Conservation (phyloP, 164 flowering plant genomes). For the Akebia trifoliata region DNA sequence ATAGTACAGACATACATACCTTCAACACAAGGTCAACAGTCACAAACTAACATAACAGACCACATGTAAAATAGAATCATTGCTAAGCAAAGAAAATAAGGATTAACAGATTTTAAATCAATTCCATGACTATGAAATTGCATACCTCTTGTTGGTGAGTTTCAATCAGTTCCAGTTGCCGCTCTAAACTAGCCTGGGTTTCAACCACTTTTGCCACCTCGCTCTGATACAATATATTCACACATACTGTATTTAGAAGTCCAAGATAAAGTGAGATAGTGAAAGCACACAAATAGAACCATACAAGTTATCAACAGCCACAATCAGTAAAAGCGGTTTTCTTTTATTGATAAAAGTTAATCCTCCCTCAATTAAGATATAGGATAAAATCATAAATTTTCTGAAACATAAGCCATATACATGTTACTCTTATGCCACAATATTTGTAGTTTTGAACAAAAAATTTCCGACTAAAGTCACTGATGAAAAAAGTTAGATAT, state of each 20-base stretch:
- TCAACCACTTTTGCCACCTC: conserved; percentile 98
- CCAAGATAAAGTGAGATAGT: background rate
- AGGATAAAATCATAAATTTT: background rate
- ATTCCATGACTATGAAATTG: background rate
- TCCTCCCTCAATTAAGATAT: background rate
- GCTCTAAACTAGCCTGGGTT: conserved; percentile 73
- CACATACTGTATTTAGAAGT: background rate
- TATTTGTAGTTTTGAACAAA: background rate
- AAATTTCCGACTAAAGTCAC: background rate
- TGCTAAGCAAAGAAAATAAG: background rate
- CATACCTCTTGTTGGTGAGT: conserved; percentile 95
- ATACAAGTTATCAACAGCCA: background rate
- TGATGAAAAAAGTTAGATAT: background rate
- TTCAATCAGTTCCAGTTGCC: conserved; percentile 85
- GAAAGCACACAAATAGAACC: background rate
- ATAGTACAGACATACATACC: no score
- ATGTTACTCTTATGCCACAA: background rate
- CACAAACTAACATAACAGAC: no score
- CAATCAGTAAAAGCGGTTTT: background rate
- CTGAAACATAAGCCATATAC: background rate
- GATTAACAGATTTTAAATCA: background rate
- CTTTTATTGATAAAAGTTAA: no score
- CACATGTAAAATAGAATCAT: background rate
- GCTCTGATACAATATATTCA: conserved; percentile 32
- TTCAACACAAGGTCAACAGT: no score